phyloP scores from a whole-genome alignment of 805 yeast genomes.

The Wickerhamiella slavikovae region DNA sequence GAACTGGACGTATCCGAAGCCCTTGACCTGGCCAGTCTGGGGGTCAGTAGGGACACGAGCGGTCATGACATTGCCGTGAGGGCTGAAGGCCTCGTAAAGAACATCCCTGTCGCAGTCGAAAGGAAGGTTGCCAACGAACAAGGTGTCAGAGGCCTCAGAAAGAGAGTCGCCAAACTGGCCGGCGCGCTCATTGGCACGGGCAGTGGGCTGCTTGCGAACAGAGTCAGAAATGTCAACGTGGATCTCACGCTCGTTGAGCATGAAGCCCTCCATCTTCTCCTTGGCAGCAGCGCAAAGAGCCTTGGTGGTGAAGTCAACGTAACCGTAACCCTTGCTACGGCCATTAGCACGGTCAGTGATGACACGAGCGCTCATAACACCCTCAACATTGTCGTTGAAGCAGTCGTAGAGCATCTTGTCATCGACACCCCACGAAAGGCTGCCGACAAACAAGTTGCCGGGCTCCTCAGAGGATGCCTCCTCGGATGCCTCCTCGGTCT shows the following conservation, averaged over 20 bases:
- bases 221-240: slow-evolving; percentile 82
- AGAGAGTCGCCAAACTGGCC: slow-evolving; percentile 75
- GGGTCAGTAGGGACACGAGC: slow-evolving; percentile 96
- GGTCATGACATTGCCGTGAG: slow-evolving; percentile 64
- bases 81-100: slow-evolving; percentile 51
- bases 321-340: slow-evolving; percentile 83
- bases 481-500: slow-evolving; percentile 15
- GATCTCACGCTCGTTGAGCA: slow-evolving; percentile 92
- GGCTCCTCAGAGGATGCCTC: slow-evolving; percentile 30
- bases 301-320: slow-evolving; percentile 75
- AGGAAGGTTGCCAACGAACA: slow-evolving; percentile 89
- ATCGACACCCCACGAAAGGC: slow-evolving; percentile 93
- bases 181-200: slow-evolving; percentile 57
- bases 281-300: slow-evolving; percentile 74
- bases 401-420: slow-evolving; percentile 83
- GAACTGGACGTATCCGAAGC: slow-evolving; percentile 95
- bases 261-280: slow-evolving; percentile 69
- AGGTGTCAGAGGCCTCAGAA: slow-evolving; percentile 84
- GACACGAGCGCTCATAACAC: slow-evolving; percentile 77
- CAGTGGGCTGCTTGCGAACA: slow-evolving; percentile 34
- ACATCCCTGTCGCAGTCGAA: slow-evolving; percentile 73
- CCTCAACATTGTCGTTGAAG: slow-evolving; percentile 54
- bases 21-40: slow-evolving; percentile 97
- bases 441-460: slow-evolving; percentile 86
- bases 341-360: slow-evolving; percentile 82